phyloP scores from a whole-genome alignment of 805 yeast genomes.

The Schwanniomyces occidentalis region DNA sequence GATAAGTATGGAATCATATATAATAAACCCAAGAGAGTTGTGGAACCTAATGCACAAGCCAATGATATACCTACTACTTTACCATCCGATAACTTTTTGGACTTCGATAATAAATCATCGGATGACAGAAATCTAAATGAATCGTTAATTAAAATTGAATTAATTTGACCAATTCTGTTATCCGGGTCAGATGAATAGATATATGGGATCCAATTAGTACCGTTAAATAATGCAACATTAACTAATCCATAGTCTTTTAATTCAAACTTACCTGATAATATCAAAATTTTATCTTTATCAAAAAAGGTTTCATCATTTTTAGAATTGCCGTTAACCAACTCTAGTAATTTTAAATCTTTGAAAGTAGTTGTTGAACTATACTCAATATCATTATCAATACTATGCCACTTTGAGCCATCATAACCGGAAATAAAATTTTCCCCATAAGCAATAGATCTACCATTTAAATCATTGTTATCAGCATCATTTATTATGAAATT shows the following conservation, averaged over 20 bases:
- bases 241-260: constrained; percentile 54
- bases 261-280: constrained; percentile 58
- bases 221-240: constrained; percentile 65
- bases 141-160: constrained; percentile 35
- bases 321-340: constrained; percentile 28
- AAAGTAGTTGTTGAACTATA: constrained; percentile 35
- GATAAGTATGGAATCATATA: constrained; percentile 41
- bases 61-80: constrained; percentile 46
- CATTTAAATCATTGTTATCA: constrained; percentile 34
- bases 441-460: constrained; percentile 40
- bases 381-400: constrained; percentile 35
- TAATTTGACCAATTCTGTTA: constrained; percentile 27
- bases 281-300: constrained; percentile 44
- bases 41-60: constrained; percentile 47
- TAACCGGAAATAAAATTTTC: constrained; percentile 36
- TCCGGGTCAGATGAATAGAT: constrained; percentile 36
- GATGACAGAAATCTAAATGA: constrained; percentile 36
- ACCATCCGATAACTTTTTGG: constrained; percentile 31
- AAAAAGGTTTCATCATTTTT: constrained; percentile 38
- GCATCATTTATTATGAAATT: constrained; percentile 49
- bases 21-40: constrained; percentile 40
- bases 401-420: constrained; percentile 51
- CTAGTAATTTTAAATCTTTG: constrained; percentile 46
- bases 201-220: constrained; percentile 66
- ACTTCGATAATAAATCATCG: constrained; percentile 25